phyloP scores from a whole-genome alignment of 2,329 filamentous ascomycete species.

The Epichloe baconii region DNA sequence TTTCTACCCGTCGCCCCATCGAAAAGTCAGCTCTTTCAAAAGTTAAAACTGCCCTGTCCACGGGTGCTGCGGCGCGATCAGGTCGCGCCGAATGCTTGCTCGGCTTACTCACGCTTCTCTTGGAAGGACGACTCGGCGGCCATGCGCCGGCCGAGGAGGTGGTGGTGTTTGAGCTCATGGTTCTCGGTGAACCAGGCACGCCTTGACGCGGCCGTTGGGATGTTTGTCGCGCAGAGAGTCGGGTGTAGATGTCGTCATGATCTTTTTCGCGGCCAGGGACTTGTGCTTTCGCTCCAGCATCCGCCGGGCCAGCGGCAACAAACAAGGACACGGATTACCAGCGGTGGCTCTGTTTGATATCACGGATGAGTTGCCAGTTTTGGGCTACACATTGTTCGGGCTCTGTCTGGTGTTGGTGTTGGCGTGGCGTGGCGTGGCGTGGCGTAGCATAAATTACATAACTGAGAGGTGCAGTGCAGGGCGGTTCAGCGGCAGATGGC shows the following conservation, averaged over 20 bases:
- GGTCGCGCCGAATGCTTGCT: background rate
- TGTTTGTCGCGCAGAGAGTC: background rate
- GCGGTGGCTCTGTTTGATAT: too few relatives aligned
- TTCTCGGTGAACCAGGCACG: slow-evolving; percentile 17
- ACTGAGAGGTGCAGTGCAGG: too few relatives aligned
- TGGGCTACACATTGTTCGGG: too few relatives aligned
- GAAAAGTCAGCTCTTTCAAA: background rate
- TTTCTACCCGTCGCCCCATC: slow-evolving; percentile 34
- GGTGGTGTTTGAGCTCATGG: slow-evolving; percentile 22
- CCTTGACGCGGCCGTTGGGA: slow-evolving; percentile 5
- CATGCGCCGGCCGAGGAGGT: slow-evolving; percentile 21
- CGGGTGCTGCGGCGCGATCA: background rate
- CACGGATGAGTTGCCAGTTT: too few relatives aligned
- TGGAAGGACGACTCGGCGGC: slow-evolving; percentile 31
- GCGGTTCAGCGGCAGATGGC: too few relatives aligned
- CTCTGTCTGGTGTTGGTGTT: too few relatives aligned
- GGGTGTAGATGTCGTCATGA: slow-evolving; percentile 1
- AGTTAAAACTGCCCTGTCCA: background rate
- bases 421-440: too few relatives aligned
- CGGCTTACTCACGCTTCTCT: slow-evolving; percentile 28
- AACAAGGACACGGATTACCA: too few relatives aligned
- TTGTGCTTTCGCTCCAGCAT: too few relatives aligned
- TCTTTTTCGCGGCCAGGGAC: background rate
- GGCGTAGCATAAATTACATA: too few relatives aligned
- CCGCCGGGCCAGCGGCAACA: too few relatives aligned